These are phyloP conservation scores for Petunia axillaris DNA, from an alignment of 257 asterid species.

Conservation along the genomic window DNA sequence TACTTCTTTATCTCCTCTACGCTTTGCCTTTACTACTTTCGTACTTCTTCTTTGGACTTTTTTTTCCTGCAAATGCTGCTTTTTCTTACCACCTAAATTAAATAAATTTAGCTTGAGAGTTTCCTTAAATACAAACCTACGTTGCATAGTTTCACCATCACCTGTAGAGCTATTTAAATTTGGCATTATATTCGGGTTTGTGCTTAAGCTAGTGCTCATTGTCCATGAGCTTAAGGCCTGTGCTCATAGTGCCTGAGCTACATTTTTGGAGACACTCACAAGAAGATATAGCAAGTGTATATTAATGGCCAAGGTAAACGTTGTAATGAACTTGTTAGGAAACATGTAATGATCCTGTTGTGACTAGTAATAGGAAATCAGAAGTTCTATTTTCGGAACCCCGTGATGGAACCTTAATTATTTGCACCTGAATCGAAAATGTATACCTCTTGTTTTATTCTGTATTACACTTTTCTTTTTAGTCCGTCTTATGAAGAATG, in stretches of 20 bases:
- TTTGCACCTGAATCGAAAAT: background rate
- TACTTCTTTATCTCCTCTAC: background rate
- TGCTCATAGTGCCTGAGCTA: background rate
- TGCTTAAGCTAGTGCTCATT: background rate
- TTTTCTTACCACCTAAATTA: background rate
- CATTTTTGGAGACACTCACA: background rate
- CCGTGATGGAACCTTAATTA: background rate
- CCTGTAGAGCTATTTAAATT: background rate
- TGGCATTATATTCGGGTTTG: constrained; percentile 5
- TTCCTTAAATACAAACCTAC: background rate
- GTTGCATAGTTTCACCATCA: background rate
- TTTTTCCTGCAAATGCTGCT: background rate
- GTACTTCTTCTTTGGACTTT: background rate
- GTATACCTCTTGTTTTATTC: background rate
- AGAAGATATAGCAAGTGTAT: background rate
- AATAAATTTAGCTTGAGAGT: constrained; percentile 10
- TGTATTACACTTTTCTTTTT: no score
- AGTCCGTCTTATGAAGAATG: no score
- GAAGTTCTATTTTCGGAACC: background rate
- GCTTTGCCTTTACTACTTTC: background rate
- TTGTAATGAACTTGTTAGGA: background rate
- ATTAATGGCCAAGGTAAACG: background rate
- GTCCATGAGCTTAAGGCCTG: background rate
- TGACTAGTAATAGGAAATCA: background rate
- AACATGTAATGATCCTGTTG: background rate